Evolutionary conservation across 176 grass and related monocot genomes (phyloP), one percentile per base, ranked within the genome.

Genomic region (Cenchrus americanus): DNA sequence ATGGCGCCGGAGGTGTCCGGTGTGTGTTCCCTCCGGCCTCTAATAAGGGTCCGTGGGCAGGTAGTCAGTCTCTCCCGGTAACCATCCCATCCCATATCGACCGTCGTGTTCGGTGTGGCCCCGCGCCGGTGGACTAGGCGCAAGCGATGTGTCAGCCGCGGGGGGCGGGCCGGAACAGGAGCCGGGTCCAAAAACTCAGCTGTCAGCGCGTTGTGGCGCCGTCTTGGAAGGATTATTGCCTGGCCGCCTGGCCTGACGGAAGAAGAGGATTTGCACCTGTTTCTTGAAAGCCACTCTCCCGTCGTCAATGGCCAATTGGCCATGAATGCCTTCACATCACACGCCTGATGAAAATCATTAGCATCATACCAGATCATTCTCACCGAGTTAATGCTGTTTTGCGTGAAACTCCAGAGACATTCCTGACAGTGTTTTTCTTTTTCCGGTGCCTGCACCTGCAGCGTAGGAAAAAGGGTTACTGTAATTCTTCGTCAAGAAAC

Each of bases 181-280:
- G 76, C 69, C 3, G 59, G 41, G 43, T 76, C 64, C 82, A 77
- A 4, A 77, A 1, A 85, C 82, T 77, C 6, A 17, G 22, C 78
- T 81, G 59, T 86, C 83, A 63, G 52, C 70, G 6, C 46, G n/a
- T 7, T 76, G 62, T 71, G 78, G 43, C 26, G 77, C 53, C 77
- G 55, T 54, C 69, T 89, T 76, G 69, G 58, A 61, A 69, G 30
- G 69, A 69, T 53, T 73, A 0, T 47, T 7, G 42, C 7, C 61
- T 6, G 61, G 24, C 61, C 30, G 66, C 12, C 32, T 41, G 15
- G 41, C n/a, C 18, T n/a, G 10, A 44, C n/a, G 61, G 61, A 14
- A 1, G 47, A 3, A 44, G 66, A 7, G 67, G 21, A 70, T 61
- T 61, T 8, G 43, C 58, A 21, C 53, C 8, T 17, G 53, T 55